Evolutionary conservation across 164 flowering plant genomes (phyloP).

Genomic region (Annona squamosa): DNA sequence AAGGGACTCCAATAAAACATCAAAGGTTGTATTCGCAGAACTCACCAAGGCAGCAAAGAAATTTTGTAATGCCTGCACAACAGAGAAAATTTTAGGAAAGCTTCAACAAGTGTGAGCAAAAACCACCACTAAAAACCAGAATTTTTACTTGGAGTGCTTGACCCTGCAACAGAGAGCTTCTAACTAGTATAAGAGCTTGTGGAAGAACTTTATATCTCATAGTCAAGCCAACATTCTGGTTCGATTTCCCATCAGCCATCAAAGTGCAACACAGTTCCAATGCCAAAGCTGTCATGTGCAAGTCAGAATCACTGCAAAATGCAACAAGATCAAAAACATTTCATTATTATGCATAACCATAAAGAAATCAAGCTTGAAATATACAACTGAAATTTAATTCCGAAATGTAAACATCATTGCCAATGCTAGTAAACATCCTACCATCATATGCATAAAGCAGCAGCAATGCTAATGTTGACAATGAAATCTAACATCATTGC

Average conservation of each 20-base stretch:
- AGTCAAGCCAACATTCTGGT: conserved; percentile 64
- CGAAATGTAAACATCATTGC: too few relatives aligned
- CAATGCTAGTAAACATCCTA: too few relatives aligned
- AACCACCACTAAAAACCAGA: conserved; percentile 1
- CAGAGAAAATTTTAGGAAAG: conserved; percentile 1
- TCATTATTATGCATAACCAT: not conserved
- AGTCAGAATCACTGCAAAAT: conserved; percentile 79
- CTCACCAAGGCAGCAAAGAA: conserved; percentile 80
- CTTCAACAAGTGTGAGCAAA: not conserved
- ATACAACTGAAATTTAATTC: not conserved
- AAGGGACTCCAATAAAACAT: conserved; percentile 78
- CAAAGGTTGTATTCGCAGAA: conserved; percentile 91
- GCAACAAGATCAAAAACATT: not conserved
- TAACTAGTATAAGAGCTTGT: conserved; percentile 73
- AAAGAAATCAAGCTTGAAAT: not conserved
- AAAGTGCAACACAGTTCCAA: conserved; percentile 95
- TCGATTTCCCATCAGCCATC: conserved; percentile 76
- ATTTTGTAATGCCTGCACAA: conserved; percentile 71
- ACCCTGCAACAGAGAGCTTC: conserved; percentile 94
- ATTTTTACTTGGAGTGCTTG: conserved; percentile 78
- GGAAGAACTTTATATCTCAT: conserved; percentile 92
- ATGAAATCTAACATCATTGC: not conserved
- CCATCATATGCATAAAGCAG: too few relatives aligned
- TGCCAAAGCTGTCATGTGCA: conserved; percentile 97
- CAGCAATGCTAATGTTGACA: too few relatives aligned